Conservation (phyloP, 2,329 filamentous ascomycete species). For the Rugonectria rugulosa region DNA sequence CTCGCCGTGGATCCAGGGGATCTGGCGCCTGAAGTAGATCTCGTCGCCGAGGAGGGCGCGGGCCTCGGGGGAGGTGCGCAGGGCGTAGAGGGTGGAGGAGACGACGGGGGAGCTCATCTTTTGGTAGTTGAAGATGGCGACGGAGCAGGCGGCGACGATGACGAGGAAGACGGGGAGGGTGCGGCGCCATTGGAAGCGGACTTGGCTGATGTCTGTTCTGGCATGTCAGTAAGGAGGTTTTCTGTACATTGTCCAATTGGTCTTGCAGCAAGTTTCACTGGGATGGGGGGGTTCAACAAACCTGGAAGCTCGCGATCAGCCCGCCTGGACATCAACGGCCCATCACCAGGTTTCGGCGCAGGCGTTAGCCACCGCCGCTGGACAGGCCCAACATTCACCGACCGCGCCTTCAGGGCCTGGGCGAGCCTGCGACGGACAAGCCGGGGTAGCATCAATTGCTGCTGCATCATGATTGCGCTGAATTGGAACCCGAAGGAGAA, state of each 20-base stretch:
- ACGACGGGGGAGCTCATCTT: conserved; percentile 88
- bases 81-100: conserved; percentile 87
- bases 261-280: neutral
- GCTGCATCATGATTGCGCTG: conserved; percentile 30
- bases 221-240: neutral
- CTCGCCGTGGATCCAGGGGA: conserved; percentile 85
- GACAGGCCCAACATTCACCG: conserved; percentile 23
- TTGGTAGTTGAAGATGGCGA: conserved; percentile 99
- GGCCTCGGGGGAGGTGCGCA: conserved; percentile 80
- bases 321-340: conserved; percentile 70
- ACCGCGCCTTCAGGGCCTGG: conserved; percentile 33
- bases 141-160: conserved; percentile 72
- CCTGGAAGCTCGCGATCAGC: conserved; percentile 72
- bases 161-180: conserved; percentile 83
- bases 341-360: conserved; percentile 66
- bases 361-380: conserved; percentile 60
- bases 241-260: conserved; percentile 7
- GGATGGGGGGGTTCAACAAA: conserved; percentile 39
- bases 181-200: conserved; percentile 68
- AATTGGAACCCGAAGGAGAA: too few relatives aligned
- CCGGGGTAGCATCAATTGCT: conserved; percentile 37
- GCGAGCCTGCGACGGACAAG: conserved; percentile 36
- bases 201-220: conserved; percentile 49
- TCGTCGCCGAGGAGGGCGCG: conserved; percentile 84
- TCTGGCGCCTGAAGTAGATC: conserved; percentile 79